Conservation (phyloP, 208 protist species). For the Leishmania aethiopica region DNA sequence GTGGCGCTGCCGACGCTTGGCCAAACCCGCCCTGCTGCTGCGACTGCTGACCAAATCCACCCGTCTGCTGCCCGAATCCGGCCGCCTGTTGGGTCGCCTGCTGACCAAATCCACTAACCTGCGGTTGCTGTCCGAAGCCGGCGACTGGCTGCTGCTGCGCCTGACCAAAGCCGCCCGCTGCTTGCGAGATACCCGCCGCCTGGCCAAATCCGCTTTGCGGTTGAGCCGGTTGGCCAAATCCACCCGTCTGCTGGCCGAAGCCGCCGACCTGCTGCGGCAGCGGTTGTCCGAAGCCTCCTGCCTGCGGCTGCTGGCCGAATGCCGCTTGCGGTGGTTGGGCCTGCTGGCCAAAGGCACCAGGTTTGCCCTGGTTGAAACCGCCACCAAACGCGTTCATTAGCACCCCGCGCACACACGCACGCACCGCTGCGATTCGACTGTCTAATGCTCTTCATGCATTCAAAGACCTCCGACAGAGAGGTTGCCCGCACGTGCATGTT, state of each 20-base stretch:
- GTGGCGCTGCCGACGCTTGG: not conserved
- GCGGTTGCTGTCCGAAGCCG: slow-evolving; percentile 42
- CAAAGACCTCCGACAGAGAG: not conserved
- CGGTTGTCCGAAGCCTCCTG: slow-evolving; percentile 19
- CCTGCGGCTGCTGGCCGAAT: slow-evolving; percentile 44
- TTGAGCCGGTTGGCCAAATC: slow-evolving; percentile 39
- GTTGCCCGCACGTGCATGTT: not conserved
- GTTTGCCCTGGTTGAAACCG: slow-evolving; percentile 37
- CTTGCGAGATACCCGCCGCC: not conserved
- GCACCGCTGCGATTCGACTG: not conserved
- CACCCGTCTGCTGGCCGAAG: slow-evolving; percentile 33
- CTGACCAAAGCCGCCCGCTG: slow-evolving; percentile 36
- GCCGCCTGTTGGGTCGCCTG: slow-evolving; percentile 11
- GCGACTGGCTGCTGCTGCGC: slow-evolving; percentile 25
- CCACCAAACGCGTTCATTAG: slow-evolving; percentile 26
- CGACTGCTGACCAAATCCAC: slow-evolving; percentile 46
- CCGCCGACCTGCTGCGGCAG: slow-evolving; percentile 8
- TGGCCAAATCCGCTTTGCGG: slow-evolving; percentile 19
- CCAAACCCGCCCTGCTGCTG: slow-evolving; percentile 17
- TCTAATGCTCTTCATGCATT: not conserved
- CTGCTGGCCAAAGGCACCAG: slow-evolving; percentile 41
- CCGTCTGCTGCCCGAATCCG: slow-evolving; percentile 48
- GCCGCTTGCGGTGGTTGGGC: slow-evolving; percentile 18
- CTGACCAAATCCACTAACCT: slow-evolving; percentile 55
- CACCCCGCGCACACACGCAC: not conserved